phyloP scores from a whole-genome alignment of 2,329 filamentous ascomycete genomes.

The Zarea fungicola region DNA sequence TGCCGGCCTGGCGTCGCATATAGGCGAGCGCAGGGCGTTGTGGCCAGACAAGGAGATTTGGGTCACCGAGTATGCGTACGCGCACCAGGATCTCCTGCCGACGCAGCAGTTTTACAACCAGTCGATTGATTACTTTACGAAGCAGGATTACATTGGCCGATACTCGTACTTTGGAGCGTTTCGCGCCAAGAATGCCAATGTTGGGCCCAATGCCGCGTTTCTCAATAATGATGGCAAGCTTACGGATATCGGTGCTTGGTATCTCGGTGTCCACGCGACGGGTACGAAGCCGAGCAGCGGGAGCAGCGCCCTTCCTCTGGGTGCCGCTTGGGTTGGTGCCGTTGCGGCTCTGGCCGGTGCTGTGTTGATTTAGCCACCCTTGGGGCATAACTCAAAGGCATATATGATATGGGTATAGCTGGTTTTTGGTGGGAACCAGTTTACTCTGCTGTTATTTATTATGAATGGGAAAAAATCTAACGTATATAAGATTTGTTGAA shows the following conservation, averaged over 20 bases:
- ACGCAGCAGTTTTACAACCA: conserved; percentile 66
- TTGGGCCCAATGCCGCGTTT: conserved; percentile 68
- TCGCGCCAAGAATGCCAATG: conserved; percentile 62
- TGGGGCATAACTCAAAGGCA: no score
- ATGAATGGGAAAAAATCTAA: no score
- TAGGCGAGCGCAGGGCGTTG: conserved; percentile 45
- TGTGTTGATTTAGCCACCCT: background rate
- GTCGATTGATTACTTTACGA: conserved; percentile 61
- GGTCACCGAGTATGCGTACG: conserved; percentile 72
- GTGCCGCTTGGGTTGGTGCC: background rate
- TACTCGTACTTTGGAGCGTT: conserved; percentile 78
- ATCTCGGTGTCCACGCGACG: conserved; percentile 54
- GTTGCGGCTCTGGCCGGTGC: conserved; percentile 4
- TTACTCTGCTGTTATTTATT: no score
- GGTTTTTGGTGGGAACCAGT: no score
- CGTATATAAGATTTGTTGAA: no score
- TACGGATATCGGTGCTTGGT: conserved; percentile 73
- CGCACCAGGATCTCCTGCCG: conserved; percentile 48
- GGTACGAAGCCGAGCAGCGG: conserved; percentile 34
- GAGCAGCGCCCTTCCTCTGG: background rate
- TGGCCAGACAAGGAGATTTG: conserved; percentile 62
- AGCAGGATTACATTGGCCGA: conserved; percentile 48
- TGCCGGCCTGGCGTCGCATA: conserved; percentile 59
- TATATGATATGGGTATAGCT: background rate
- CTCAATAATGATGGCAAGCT: conserved; percentile 62